These are phyloP conservation scores for Curvularia sp. DNA, from an alignment of 2,329 filamentous ascomycete species.

Conservation along the genomic window DNA sequence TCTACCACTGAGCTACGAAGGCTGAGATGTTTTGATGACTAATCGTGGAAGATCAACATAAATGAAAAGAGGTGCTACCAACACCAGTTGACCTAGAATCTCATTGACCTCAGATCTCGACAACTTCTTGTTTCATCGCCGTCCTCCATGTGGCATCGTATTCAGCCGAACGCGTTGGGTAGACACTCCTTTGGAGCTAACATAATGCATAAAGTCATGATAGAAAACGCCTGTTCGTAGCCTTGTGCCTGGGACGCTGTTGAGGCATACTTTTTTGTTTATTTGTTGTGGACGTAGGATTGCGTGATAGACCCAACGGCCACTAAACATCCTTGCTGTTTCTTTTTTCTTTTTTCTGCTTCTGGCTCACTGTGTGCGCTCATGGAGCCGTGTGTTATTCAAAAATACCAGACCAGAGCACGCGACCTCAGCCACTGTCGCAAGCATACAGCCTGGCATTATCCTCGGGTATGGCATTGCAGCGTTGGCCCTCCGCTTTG, in stretches of 20 bases:
- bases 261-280: not conserved
- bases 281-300: not conserved
- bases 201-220: not conserved
- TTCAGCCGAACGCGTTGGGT: not conserved
- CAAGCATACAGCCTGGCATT: conserved; percentile 11
- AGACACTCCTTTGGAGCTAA: not conserved
- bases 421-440: conserved; percentile 5
- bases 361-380: not conserved
- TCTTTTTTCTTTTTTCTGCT: not conserved
- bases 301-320: not conserved
- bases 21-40: conserved; percentile 22
- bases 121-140: not conserved
- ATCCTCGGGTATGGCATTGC: conserved; percentile 11
- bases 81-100: too few relatives aligned
- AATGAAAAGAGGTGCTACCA: too few relatives aligned
- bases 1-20: conserved; percentile 50
- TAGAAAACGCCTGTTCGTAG: not conserved
- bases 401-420: not conserved
- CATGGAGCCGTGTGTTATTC: not conserved
- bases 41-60: too few relatives aligned
- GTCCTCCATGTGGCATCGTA: not conserved
- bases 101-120: too few relatives aligned
- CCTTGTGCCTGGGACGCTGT: not conserved
- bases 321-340: not conserved
- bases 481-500: conserved; percentile 25